Conservation (phyloP, 495 filamentous ascomycete genomes). For the Glonium stellatum region DNA sequence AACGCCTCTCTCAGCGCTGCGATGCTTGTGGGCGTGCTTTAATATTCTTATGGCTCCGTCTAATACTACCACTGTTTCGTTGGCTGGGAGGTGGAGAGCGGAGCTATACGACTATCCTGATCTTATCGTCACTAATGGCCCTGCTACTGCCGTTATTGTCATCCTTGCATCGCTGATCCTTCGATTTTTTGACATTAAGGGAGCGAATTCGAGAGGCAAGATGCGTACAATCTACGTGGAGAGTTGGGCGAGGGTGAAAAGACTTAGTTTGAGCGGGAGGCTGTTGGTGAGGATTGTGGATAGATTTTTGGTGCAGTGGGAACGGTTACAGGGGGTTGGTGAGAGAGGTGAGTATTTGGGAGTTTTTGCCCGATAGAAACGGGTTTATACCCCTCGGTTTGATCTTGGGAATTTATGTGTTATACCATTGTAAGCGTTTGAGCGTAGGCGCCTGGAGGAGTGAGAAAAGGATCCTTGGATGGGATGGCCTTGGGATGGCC, state of each 20-base stretch:
- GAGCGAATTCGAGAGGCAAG: constrained; percentile 37
- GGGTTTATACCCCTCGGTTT: neutral
- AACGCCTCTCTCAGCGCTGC: constrained; percentile 32
- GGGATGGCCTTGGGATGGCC: neutral
- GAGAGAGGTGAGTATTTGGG: constrained; percentile 35
- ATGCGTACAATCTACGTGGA: constrained; percentile 79
- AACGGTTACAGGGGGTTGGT: constrained; percentile 41
- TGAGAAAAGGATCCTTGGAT: neutral
- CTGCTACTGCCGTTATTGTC: constrained; percentile 77
- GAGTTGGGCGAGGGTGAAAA: constrained; percentile 77
- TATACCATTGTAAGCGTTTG: neutral
- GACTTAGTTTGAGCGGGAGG: constrained; percentile 72
- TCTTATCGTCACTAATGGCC: constrained; percentile 80
- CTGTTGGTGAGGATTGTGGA: constrained; percentile 60
- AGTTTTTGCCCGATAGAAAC: constrained; percentile 27
- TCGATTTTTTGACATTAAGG: constrained; percentile 50
- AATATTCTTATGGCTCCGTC: neutral
- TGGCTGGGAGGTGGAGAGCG: constrained; percentile 3
- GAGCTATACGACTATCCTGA: constrained; percentile 46
- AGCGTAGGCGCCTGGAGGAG: neutral
- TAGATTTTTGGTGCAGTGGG: constrained; percentile 72
- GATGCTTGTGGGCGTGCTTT: constrained; percentile 2
- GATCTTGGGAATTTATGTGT: neutral
- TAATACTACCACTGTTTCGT: neutral
- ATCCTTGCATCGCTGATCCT: constrained; percentile 60